phyloP scores from a whole-genome alignment of 257 asterid species.

The Capsicum baccatum region DNA sequence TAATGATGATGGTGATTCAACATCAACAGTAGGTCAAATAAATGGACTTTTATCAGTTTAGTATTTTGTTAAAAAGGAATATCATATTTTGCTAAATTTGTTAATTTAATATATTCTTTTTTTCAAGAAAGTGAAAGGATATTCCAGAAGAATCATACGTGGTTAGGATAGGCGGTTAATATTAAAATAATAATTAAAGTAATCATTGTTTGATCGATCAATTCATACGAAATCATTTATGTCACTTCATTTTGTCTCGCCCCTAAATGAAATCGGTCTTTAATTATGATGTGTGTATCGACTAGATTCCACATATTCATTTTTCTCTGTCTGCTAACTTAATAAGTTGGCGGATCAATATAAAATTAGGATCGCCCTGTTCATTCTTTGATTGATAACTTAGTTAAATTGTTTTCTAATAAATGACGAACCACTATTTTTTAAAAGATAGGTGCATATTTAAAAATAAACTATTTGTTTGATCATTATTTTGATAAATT shows the following conservation, averaged over 20 bases:
- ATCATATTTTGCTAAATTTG: not conserved
- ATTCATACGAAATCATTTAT: accelerated
- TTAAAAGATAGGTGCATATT: not conserved
- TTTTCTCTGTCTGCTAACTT: not conserved
- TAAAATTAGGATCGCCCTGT: not conserved
- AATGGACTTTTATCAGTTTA: not conserved
- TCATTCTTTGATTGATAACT: not conserved
- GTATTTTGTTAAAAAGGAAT: too few relatives aligned
- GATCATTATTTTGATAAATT: not conserved
- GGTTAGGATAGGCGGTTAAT: not conserved
- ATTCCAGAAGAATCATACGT: not conserved
- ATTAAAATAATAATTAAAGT: not conserved
- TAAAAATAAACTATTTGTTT: not conserved
- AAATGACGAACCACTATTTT: not conserved
- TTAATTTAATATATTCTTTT: not conserved
- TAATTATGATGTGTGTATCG: accelerated
- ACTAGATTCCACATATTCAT: not conserved
- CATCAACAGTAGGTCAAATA: not conserved
- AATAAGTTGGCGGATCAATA: not conserved
- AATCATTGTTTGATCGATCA: not conserved
- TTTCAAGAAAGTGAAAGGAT: not conserved
- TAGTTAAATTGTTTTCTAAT: not conserved
- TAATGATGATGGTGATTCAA: not conserved
- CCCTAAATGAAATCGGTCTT: not conserved
- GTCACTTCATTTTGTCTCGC: not conserved